Evolutionary conservation across 345 rosid species (phyloP), one percentile per base, ranked within the genome.

Genomic region (Linum tenue): DNA sequence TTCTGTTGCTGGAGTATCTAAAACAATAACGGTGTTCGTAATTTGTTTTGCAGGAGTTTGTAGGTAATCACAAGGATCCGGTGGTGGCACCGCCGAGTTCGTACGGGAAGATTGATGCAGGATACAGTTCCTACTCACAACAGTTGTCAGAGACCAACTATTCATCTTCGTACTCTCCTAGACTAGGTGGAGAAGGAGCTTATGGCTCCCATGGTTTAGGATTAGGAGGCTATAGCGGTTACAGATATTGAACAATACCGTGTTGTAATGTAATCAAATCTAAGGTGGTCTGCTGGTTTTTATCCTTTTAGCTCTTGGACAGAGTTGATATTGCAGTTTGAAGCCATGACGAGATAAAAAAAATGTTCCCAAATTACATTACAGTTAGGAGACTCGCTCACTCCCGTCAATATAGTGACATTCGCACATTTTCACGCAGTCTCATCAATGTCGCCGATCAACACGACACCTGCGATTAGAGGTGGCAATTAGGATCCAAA

Each of bases 31-130:
- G 31, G 39, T 42, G 39, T 53, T 38, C 17, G 7, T 8, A 6
- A 35, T 31, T 7, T 35, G 40, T 39, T 37, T 62, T 67, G 63
- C 82, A 84, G 88, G 86, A 84, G 39, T 76, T 69, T 60, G 71
- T 80, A 44, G 78, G 64, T 60, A 67, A 75, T 64, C 81, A 71
- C 71, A 74, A 65, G 67, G 86, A 82, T 48, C 66, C 83, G 53
- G 14, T 48, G 53, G 9, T 48, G 39, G 22, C 14, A 22, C 31
- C 74, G 8, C 16, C 78, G 14, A 75, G 77, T 77, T 64, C 66
- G 59, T 78, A 84, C 17, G 68, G 74, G 56, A 73, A 75, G 51
- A 8, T 70, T 36, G 83, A 84, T 40, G 38, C 41, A 11, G 72
- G 83, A 37, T 59, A 74, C 60, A 76, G 81, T 67, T 61, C 75